These are phyloP conservation scores for Plasmodium chabaudi DNA, from an alignment of 169 alveolate genomes.

Conservation along the genomic window DNA sequence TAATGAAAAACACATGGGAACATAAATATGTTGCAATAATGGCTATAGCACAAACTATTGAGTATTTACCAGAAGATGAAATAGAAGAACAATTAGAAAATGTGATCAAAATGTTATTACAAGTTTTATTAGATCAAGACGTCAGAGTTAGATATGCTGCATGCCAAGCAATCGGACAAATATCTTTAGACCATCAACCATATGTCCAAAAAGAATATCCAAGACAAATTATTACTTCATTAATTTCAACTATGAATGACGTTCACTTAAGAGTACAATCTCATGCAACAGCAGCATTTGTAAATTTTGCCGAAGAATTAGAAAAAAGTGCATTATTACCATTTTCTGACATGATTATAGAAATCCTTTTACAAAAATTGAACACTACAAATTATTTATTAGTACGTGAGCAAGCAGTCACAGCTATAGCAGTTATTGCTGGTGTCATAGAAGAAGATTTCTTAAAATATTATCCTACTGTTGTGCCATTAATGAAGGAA, in stretches of 20 bases:
- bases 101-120: conserved; percentile 86
- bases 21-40: conserved; percentile 90
- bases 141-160: conserved; percentile 94
- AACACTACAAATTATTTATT: conserved; percentile 79
- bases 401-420: conserved; percentile 92
- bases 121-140: conserved; percentile 87
- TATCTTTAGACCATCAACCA: conserved; percentile 93
- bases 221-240: conserved; percentile 86
- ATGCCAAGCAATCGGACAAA: conserved; percentile 93
- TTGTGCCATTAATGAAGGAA: conserved; percentile 90
- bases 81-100: conserved; percentile 88
- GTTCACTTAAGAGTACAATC: conserved; percentile 89
- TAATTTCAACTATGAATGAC: conserved; percentile 89
- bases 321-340: conserved; percentile 88
- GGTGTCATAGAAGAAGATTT: conserved; percentile 93
- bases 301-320: conserved; percentile 93
- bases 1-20: conserved; percentile 88
- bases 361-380: conserved; percentile 84
- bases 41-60: conserved; percentile 91
- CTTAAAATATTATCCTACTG: conserved; percentile 86
- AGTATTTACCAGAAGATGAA: conserved; percentile 89
- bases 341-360: conserved; percentile 86
- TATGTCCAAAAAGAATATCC: conserved; percentile 88
- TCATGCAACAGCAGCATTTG: conserved; percentile 93
- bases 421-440: conserved; percentile 93